Evolutionary conservation across 176 grass and related monocot species (phyloP).

Genomic region (Tillandsia leiboldiana): DNA sequence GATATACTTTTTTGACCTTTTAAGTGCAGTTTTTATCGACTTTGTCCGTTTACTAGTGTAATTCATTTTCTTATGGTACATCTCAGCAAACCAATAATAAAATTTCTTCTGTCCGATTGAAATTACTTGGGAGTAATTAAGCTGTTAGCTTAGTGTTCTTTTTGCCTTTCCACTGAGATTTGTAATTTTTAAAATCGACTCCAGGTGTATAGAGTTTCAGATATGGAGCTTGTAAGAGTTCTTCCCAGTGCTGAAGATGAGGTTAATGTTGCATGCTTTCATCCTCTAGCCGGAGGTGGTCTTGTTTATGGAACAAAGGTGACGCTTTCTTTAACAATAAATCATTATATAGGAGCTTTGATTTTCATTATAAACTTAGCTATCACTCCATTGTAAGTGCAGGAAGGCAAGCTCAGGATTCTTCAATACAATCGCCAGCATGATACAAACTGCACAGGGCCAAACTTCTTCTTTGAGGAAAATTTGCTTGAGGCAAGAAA

Average conservation of each 20-base stretch:
- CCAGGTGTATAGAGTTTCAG: slow-evolving; percentile 95
- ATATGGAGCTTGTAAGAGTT: slow-evolving; percentile 96
- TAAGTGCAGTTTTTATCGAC: too few relatives aligned
- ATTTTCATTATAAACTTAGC: neutral
- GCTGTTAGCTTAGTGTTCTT: neutral
- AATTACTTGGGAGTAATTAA: too few relatives aligned
- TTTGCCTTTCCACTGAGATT: neutral
- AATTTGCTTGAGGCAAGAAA: slow-evolving; percentile 53
- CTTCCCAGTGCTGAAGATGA: slow-evolving; percentile 86
- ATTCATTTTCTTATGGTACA: too few relatives aligned
- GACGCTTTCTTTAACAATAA: neutral
- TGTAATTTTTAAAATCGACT: slow-evolving; percentile 4
- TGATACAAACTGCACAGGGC: slow-evolving; percentile 30
- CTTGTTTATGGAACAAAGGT: slow-evolving; percentile 98
- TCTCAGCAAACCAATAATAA: too few relatives aligned
- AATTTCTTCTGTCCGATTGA: too few relatives aligned
- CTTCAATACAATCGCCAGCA: slow-evolving; percentile 64
- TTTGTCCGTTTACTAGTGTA: too few relatives aligned
- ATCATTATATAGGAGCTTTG: neutral
- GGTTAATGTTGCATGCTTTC: slow-evolving; percentile 95
- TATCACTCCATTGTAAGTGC: neutral
- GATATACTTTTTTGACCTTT: too few relatives aligned
- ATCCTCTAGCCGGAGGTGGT: slow-evolving; percentile 70
- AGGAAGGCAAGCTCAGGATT: slow-evolving; percentile 98
- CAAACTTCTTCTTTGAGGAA: slow-evolving; percentile 47